These are phyloP conservation scores for Penicillium sp. DNA, from an alignment of 2,329 filamentous ascomycete species.

Conservation along the genomic window DNA sequence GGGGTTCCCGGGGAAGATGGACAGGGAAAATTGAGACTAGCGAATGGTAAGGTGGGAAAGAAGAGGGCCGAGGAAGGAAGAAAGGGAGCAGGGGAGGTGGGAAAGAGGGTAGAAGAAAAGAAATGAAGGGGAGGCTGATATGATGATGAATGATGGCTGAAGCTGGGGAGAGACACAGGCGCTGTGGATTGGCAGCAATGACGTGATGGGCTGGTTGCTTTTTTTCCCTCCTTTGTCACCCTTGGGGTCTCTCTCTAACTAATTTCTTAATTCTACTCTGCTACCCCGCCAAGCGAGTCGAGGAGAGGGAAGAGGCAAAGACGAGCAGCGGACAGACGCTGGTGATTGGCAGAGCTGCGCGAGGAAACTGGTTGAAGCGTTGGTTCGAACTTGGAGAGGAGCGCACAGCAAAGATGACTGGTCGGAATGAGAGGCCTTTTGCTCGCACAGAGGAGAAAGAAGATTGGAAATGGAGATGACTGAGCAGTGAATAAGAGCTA, in stretches of 20 bases:
- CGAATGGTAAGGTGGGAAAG: neutral
- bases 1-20: slow-evolving; percentile 15
- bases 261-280: neutral
- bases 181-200: slow-evolving; percentile 2
- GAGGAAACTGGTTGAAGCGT: neutral
- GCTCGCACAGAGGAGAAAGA: neutral
- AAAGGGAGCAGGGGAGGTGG: slow-evolving; percentile 2
- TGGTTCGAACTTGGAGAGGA: neutral
- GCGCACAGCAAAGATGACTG: neutral
- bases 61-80: neutral
- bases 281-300: slow-evolving; percentile 16
- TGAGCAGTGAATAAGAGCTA: neutral
- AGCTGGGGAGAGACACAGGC: neutral
- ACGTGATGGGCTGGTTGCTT: slow-evolving; percentile 14
- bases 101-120: slow-evolving; percentile 10
- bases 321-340: neutral
- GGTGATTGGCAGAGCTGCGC: neutral
- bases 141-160: slow-evolving; percentile 15
- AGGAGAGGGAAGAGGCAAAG: neutral
- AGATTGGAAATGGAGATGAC: slow-evolving; percentile 2
- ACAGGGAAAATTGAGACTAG: neutral
- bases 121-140: slow-evolving; percentile 7
- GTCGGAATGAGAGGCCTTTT: slow-evolving; percentile 5
- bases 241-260: neutral
- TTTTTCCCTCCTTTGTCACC: slow-evolving; percentile 13